Base-by-base conservation (phyloP, 179 eudicot species). In the Spergularia azorica region DNA sequence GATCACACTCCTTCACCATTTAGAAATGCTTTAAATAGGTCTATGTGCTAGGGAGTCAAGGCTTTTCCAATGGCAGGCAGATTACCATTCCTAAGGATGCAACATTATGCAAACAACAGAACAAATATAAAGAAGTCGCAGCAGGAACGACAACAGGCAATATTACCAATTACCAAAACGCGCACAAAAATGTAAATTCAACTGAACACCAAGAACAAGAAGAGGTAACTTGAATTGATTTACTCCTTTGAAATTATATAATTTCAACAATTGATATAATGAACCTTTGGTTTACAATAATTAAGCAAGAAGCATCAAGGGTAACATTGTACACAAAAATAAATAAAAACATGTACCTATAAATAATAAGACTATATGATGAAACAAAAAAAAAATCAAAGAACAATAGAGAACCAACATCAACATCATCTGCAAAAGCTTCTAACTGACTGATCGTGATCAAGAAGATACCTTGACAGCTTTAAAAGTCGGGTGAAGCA, bases 401-500 rank as follows among this genome's bases (percentile, higher is more conserved):
- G 57, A 54, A 54, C 57, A 54, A 51, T 38, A 70, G 60, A 51
- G 32, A 26, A 70, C 73, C 32, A 51, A 26, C n/a, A n/a, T 26
- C 32, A 26, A 26, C 32, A 26, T 26, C 32, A 67, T 67, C 60
- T 69, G 11, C 41, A 69, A 26, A 26, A 26, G 39, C 17, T 69
- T 69, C 59, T 69, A 48, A 51, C 41, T 21, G 72, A 50, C 16
- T 14, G 9, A 8, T n/a, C 73, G 2, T 70, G 60, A 51, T 73
- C 60, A 70, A 52, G 73, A 70, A 1, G 73, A 70, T 52, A 54
- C 73, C 60, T 70, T 59, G 11, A 55, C n/a, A 3, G 74, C 75
- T 57, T 71, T 71, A 41, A 73, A 73, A 12, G 20, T 39, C 20
- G 76, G 76, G 36, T 73, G 69, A 48, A 73, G 76, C 68, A 73